phyloP scores from a whole-genome alignment of 768 basidiomycete genomes.

The Rossbeevera mucosa region DNA sequence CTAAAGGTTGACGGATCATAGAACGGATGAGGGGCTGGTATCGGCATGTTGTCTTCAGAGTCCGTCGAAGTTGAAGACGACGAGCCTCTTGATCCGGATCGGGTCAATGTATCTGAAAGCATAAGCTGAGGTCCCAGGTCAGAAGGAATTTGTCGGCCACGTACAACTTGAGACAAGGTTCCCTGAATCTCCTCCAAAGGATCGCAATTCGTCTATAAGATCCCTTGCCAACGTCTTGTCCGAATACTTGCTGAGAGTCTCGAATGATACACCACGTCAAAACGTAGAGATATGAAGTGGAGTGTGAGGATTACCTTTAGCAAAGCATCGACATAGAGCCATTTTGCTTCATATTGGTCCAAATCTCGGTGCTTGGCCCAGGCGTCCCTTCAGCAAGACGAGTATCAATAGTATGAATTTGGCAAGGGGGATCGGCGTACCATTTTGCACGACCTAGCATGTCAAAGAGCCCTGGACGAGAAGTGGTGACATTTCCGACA shows the following conservation, averaged over 20 bases:
- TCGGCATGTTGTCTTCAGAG: conserved; percentile 38
- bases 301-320: conserved; percentile 53
- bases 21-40: conserved; percentile 15
- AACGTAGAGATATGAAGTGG: neutral
- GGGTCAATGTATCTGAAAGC: conserved; percentile 31
- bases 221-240: conserved; percentile 75
- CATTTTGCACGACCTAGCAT: conserved; percentile 93
- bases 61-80: conserved; percentile 62
- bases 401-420: conserved; percentile 21
- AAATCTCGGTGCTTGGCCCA: conserved; percentile 93
- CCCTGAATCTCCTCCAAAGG: conserved; percentile 64
- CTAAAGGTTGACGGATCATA: conserved; percentile 12
- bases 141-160: conserved; percentile 9
- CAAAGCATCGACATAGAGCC: conserved; percentile 83
- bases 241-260: conserved; percentile 81
- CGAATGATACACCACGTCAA: conserved; percentile 1
- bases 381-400: conserved; percentile 62
- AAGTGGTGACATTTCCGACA: conserved; percentile 75
- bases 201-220: conserved; percentile 72
- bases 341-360: conserved; percentile 75
- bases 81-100: conserved; percentile 48
- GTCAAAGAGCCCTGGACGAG: conserved; percentile 84
- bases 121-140: neutral
- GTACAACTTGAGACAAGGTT: conserved; percentile 65
- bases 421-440: conserved; percentile 37